A percentile compares a stretch with the other conserved stretches of the same genome.
Evolutionary conservation across 139 green algal species (phyloP).

Genomic region (Coelastrella sp.): DNA sequence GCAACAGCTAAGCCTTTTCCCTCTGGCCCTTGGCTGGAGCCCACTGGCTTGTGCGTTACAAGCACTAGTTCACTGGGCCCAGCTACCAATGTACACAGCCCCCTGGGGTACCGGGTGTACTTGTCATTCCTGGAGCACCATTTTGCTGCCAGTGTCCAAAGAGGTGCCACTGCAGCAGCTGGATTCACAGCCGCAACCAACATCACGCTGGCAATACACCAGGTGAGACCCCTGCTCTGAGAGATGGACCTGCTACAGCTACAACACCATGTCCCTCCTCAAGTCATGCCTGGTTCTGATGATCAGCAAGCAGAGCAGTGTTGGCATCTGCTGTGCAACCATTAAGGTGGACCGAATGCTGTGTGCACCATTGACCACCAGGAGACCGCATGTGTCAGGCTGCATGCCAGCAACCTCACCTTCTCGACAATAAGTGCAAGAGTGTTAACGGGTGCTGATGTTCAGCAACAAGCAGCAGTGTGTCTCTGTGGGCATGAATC

Average conservation of each 20-base stretch:
- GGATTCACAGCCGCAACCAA: neutral
- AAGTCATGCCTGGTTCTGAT: neutral
- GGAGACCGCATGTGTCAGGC: constrained; percentile 13
- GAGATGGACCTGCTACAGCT: too few species aligned
- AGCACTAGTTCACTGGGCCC: neutral
- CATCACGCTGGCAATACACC: neutral
- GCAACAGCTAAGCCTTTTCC: neutral
- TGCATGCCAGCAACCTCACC: constrained; percentile 25
- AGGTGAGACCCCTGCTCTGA: neutral
- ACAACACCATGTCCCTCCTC: neutral
- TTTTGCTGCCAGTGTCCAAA: neutral
- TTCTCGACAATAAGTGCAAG: neutral
- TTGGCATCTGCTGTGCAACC: too few species aligned
- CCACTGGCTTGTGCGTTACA: neutral
- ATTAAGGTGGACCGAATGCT: too few species aligned
- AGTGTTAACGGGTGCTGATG: neutral
- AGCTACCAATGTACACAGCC: neutral
- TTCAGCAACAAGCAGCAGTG: constrained; percentile 11
- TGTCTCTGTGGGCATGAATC: constrained; percentile 2
- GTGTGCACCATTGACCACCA: too few species aligned
- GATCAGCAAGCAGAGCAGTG: too few species aligned
- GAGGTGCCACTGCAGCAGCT: neutral
- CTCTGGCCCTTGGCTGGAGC: neutral
- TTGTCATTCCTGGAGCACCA: neutral
- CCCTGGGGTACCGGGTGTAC: neutral